Evolutionary conservation across 371 early-diverging fungal genomes (phyloP).

Genomic region (Rhizopus sp.): DNA sequence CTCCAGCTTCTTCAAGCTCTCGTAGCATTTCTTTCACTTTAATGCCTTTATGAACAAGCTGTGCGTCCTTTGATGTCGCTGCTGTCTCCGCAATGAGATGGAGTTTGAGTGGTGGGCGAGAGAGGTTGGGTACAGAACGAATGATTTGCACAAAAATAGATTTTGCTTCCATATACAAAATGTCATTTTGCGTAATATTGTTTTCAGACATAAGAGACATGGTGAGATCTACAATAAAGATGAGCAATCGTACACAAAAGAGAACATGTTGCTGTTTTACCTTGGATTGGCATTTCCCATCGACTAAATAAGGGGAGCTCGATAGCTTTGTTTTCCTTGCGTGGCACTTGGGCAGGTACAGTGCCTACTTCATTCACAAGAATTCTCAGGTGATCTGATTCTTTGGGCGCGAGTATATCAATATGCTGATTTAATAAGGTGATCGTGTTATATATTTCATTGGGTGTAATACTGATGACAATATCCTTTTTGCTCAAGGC

Average conservation of each 20-base stretch:
- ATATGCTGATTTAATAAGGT: conserved; percentile 82
- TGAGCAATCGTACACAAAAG: neutral
- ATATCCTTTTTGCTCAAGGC: conserved; percentile 92
- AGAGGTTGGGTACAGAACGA: conserved; percentile 71
- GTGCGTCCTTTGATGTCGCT: conserved; percentile 81
- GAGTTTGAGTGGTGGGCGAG: conserved; percentile 57
- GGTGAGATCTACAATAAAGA: conserved; percentile 41
- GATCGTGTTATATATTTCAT: conserved; percentile 92
- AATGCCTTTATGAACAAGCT: conserved; percentile 84
- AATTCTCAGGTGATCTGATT: conserved; percentile 79
- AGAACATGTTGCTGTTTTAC: conserved; percentile 18
- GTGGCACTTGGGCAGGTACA: conserved; percentile 77
- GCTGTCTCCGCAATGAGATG: conserved; percentile 79
- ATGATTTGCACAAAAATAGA: conserved; percentile 89
- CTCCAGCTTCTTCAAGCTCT: conserved; percentile 74
- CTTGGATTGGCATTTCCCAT: conserved; percentile 92
- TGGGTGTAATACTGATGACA: conserved; percentile 82
- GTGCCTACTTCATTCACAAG: conserved; percentile 79
- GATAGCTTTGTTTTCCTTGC: conserved; percentile 84
- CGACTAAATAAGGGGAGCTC: conserved; percentile 84
- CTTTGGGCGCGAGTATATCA: conserved; percentile 77
- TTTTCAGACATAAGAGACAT: conserved; percentile 68
- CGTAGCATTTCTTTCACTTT: conserved; percentile 88
- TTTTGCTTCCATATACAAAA: conserved; percentile 91
- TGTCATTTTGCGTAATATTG: conserved; percentile 84